Evolutionary conservation across 176 grass and related monocot species (phyloP).

Genomic region (Musa schizocarpa): DNA sequence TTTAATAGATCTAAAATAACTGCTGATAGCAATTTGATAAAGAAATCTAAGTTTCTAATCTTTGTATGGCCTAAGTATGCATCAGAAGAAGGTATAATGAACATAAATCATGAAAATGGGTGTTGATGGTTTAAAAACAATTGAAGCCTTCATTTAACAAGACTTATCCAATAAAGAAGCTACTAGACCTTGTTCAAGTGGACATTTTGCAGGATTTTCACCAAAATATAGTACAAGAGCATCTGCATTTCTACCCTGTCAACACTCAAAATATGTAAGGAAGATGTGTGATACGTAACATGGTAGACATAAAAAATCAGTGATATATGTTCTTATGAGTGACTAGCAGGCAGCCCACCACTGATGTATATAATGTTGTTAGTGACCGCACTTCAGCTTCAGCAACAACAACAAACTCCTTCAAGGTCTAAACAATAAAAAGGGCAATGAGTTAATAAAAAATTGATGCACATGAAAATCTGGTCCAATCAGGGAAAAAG

Average conservation of each 20-base stretch:
- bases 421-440: conserved; percentile 47
- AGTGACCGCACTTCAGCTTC: conserved; percentile 67
- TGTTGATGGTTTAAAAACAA: too few species aligned
- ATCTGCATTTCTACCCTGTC: conserved; percentile 84
- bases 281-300: not conserved
- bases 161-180: too few species aligned
- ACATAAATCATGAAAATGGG: too few species aligned
- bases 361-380: conserved; percentile 71
- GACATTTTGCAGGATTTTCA: conserved; percentile 85
- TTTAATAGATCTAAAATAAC: too few species aligned
- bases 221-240: conserved; percentile 86
- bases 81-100: too few species aligned
- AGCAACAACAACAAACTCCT: conserved; percentile 76
- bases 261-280: conserved; percentile 24
- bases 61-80: too few species aligned
- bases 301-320: not conserved
- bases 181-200: conserved; percentile 82
- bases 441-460: not conserved
- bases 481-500: not conserved
- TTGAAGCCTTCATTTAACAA: too few species aligned
- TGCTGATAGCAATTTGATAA: too few species aligned
- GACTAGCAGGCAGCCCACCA: conserved; percentile 27
- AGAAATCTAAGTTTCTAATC: too few species aligned
- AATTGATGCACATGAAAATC: not conserved
- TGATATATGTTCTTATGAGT: not conserved